Conservation (phyloP, 495 filamentous ascomycete species). For the Hypoxylon crocopeplum region DNA sequence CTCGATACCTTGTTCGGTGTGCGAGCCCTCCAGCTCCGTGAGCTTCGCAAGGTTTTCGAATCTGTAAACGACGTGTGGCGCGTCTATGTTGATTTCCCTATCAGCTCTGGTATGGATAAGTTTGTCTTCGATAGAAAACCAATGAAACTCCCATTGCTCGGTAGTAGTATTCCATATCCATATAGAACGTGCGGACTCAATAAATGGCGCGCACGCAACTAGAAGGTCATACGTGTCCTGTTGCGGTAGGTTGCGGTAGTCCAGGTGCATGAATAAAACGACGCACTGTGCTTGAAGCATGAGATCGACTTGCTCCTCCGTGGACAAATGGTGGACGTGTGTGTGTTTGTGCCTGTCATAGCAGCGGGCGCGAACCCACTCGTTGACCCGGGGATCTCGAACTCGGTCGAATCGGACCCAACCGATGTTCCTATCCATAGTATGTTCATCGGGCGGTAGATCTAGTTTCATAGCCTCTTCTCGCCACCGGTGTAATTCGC, state of each 20-base stretch:
- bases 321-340: background rate
- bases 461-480: background rate
- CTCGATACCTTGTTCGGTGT: background rate
- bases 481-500: background rate
- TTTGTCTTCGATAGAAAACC: too few species aligned
- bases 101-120: conserved; percentile 10
- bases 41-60: conserved; percentile 12
- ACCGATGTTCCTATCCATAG: conserved; percentile 7
- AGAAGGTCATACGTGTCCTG: background rate
- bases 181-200: background rate
- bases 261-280: too few species aligned
- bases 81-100: conserved; percentile 9
- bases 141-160: background rate
- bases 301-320: background rate
- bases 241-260: background rate
- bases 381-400: background rate
- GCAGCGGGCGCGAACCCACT: background rate
- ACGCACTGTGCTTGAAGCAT: conserved; percentile 3
- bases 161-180: background rate
- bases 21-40: conserved; percentile 5
- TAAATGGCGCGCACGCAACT: conserved; percentile 3
- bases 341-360: background rate
- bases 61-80: background rate
- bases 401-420: conserved; percentile 8
- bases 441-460: conserved; percentile 6